Conservation (phyloP, 768 basidiomycete species). For the Zangia roseola region DNA sequence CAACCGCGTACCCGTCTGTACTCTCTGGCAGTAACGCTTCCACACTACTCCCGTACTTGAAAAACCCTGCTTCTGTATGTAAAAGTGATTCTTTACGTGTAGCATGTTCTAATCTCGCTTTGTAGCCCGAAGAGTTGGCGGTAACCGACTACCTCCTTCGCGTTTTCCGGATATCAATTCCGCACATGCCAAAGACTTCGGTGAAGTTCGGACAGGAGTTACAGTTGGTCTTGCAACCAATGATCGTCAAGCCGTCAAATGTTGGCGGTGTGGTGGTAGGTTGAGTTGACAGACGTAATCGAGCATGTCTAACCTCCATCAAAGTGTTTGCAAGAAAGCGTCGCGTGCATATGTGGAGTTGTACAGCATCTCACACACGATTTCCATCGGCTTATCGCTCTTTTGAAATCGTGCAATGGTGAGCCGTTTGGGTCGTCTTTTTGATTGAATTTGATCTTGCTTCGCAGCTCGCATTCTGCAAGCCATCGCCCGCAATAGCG, state of each 20-base stretch:
- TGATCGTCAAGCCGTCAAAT: constrained; percentile 85
- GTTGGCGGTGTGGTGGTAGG: constrained; percentile 65
- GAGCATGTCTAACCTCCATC: neutral
- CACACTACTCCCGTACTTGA: constrained; percentile 87
- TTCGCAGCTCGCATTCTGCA: constrained; percentile 62
- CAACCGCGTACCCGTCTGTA: constrained; percentile 78
- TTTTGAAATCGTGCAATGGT: constrained; percentile 88
- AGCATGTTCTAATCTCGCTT: neutral
- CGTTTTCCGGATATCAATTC: constrained; percentile 83
- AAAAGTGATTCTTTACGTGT: neutral
- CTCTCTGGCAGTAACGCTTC: constrained; percentile 83
- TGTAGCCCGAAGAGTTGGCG: constrained; percentile 76
- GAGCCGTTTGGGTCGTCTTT: neutral
- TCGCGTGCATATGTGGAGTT: constrained; percentile 88
- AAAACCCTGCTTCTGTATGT: constrained; percentile 73
- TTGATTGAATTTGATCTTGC: constrained; percentile 5
- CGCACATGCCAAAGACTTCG: constrained; percentile 87
- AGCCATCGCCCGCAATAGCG: constrained; percentile 42
- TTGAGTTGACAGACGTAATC: neutral
- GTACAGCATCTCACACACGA: constrained; percentile 87
- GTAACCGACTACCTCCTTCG: constrained; percentile 86
- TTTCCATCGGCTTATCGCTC: constrained; percentile 68
- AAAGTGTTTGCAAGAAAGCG: constrained; percentile 85
- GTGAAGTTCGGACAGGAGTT: constrained; percentile 86
- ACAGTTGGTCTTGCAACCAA: constrained; percentile 77